Percentiles rank a stretch among this genome's conserved stretches.
Evolutionary conservation across 345 rosid genomes (phyloP).

Genomic region (Luvunga scandens): DNA sequence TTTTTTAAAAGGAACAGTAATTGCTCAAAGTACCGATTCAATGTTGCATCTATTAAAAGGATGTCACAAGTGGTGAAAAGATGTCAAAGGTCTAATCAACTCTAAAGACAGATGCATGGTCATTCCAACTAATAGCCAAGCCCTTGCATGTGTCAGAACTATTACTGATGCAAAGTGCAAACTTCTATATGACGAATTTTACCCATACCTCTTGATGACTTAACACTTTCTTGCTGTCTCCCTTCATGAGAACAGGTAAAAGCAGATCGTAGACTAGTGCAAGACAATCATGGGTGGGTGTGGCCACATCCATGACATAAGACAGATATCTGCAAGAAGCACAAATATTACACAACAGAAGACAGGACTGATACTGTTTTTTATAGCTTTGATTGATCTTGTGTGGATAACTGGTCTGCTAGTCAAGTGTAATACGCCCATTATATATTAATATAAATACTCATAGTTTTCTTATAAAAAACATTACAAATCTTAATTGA

Average conservation of each 20-base stretch:
- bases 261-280: slow-evolving; percentile 66
- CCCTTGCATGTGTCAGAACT: background rate
- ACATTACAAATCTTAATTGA: background rate
- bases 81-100: slow-evolving; percentile 6
- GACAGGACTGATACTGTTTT: too few relatives aligned
- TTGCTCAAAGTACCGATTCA: background rate
- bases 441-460: too few relatives aligned
- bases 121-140: background rate
- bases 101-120: background rate
- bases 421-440: too few relatives aligned
- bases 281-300: slow-evolving; percentile 92
- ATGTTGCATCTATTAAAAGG: background rate
- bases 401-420: too few relatives aligned
- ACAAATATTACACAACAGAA: slow-evolving; percentile 9
- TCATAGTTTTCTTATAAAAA: too few relatives aligned
- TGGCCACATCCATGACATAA: slow-evolving; percentile 94
- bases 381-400: too few relatives aligned
- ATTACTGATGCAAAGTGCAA: background rate
- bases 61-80: background rate
- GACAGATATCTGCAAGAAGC: slow-evolving; percentile 71
- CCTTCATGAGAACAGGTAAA: slow-evolving; percentile 68
- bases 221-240: slow-evolving; percentile 55
- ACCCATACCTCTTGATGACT: slow-evolving; percentile 93
- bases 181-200: background rate
- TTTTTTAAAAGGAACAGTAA: background rate